Evolutionary conservation across 2,329 filamentous ascomycete genomes (phyloP).

Genomic region (Exserohilum rostratum): DNA sequence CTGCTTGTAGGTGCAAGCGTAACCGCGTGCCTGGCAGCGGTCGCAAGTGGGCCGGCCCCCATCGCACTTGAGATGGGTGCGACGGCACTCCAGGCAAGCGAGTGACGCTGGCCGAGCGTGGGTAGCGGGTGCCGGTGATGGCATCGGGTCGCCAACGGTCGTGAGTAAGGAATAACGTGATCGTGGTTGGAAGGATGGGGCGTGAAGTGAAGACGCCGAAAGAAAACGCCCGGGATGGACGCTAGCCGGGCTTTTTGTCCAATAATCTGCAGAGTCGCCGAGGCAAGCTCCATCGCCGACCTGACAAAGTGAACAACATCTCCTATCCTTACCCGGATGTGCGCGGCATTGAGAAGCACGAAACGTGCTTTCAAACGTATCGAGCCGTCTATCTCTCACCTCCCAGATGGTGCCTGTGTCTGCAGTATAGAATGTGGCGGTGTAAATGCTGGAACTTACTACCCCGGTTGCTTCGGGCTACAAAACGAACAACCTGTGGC

Average conservation of each 20-base stretch:
- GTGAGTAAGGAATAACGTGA: background rate
- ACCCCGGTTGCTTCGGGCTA: too few relatives aligned
- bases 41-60: conserved; percentile 51
- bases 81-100: conserved; percentile 57
- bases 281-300: background rate
- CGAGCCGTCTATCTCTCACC: too few relatives aligned
- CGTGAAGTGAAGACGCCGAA: conserved; percentile 6
- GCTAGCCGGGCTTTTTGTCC: background rate
- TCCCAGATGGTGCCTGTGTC: too few relatives aligned
- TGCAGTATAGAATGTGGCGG: too few relatives aligned
- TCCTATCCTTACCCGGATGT: too few relatives aligned
- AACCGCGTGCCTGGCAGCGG: conserved; percentile 49
- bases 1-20: conserved; percentile 53
- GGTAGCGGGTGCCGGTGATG: conserved; percentile 1
- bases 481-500: too few relatives aligned
- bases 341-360: too few relatives aligned
- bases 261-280: background rate
- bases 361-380: too few relatives aligned
- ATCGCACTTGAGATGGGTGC: conserved; percentile 57
- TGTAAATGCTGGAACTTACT: too few relatives aligned
- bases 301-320: too few relatives aligned
- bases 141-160: conserved; percentile 2
- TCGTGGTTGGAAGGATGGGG: background rate
- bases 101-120: conserved; percentile 24
- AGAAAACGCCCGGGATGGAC: background rate